Evolutionary conservation across 495 filamentous ascomycete species (phyloP), one percentile per base, ranked within the genome.

Genomic region (Aspergillus cavernicola): DNA sequence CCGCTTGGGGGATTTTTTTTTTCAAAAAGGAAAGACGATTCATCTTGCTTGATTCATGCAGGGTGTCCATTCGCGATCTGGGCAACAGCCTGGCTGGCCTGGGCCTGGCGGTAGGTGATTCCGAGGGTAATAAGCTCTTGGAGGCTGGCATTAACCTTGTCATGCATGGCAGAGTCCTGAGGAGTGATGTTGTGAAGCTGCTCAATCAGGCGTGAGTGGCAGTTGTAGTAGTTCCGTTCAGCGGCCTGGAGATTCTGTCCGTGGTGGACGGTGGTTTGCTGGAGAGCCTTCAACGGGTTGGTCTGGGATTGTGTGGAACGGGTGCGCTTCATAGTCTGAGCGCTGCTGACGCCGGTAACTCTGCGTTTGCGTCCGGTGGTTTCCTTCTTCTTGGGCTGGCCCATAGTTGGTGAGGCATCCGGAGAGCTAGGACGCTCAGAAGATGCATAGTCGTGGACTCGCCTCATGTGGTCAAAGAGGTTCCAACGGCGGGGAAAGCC

Each of bases 401-500:
- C 58, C 32, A 50, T 53, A 33, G 57, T 63, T 16, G 70, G 68
- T 9, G 70, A 71, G 39, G 65, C 64, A 61, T 77, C 73, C 1
- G 72, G 73, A 1, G 73, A 77, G 64, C 71, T 75, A 43, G 66
- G 69, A 4, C 66, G 69, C 54, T 77, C 73, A 7, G 70, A 74
- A 22, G 70, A 66, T 50, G 72, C 82, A 72, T 90, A 89, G 70
- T 92, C 87, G 72, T 97, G 91, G 13, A 95, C 89, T 54, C 91
- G 83, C 66, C 86, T 86, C 89, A 95, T 95, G 75, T 97, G 91
- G 77, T 97, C 91, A 69, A 84, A 82, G 28, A 95, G 79, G 70
- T 97, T 97, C 88, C 90, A 97, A 59, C 90, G 83, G 64, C 91
- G 83, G 29, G 90, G 91, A 63, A 97, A 97, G 61, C 91, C 91